Conservation (phyloP, 148 eudicot genomes). For the Simmondsia chinensis region DNA sequence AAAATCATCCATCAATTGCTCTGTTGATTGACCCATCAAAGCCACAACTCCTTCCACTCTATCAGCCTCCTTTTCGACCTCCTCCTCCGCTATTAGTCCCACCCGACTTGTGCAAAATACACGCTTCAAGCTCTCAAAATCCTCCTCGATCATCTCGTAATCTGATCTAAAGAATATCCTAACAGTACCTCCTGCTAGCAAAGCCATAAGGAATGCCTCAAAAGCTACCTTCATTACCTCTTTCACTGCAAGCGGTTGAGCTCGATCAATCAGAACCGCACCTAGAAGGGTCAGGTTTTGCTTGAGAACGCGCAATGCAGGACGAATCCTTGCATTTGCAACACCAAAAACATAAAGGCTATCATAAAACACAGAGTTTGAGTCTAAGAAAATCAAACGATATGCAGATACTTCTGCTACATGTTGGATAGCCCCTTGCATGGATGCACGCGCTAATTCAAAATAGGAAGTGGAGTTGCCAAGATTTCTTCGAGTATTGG, state of each 20-base stretch:
- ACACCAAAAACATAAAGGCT: constrained; percentile 46
- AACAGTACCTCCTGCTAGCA: constrained; percentile 78
- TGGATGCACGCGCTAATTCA: constrained; percentile 34
- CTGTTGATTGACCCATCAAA: constrained; percentile 70
- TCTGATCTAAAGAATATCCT: constrained; percentile 45
- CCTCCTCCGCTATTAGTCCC: constrained; percentile 58
- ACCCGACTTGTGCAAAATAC: constrained; percentile 51
- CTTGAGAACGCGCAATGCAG: constrained; percentile 49
- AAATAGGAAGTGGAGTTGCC: constrained; percentile 45
- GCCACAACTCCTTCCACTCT: constrained; percentile 71
- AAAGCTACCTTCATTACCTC: constrained; percentile 83
- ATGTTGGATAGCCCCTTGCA: constrained; percentile 48
- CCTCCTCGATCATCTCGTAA: constrained; percentile 60
- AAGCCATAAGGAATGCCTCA: constrained; percentile 72
- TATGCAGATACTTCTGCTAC: constrained; percentile 82
- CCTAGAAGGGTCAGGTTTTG: constrained; percentile 70
- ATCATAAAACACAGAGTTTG: constrained; percentile 62
- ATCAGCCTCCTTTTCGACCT: constrained; percentile 66
- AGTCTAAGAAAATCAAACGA: constrained; percentile 70
- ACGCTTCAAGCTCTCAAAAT: constrained; percentile 55
- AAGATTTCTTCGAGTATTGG: constrained; percentile 22
- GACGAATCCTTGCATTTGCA: constrained; percentile 41
- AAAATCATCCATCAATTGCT: constrained; percentile 74
- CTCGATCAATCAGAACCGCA: constrained; percentile 58
- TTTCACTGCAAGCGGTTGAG: constrained; percentile 70